Evolutionary conservation across 345 rosid genomes (phyloP).

Genomic region (Citrus sp.): DNA sequence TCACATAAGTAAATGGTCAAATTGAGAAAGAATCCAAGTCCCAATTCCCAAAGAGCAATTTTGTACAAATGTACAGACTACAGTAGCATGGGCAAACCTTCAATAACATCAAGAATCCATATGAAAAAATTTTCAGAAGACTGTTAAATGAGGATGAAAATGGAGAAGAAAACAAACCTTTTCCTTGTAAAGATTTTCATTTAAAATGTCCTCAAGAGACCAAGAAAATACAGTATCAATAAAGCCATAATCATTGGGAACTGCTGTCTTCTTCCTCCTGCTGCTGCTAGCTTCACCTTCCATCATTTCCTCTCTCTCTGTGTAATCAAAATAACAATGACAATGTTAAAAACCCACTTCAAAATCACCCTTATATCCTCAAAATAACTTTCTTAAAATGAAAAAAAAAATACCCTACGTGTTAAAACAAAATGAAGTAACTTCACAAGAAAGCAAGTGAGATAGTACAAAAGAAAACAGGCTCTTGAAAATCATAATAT

Average conservation of each 20-base stretch:
- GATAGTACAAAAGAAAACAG: background rate
- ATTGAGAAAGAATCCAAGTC: background rate
- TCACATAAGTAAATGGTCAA: background rate
- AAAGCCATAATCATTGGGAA: background rate
- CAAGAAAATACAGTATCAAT: background rate
- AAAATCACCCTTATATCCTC: background rate
- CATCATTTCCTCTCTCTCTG: background rate
- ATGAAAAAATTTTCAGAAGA: too few relatives aligned
- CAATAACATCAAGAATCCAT: background rate
- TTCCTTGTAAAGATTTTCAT: background rate
- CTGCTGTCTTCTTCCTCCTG: constrained; percentile 11
- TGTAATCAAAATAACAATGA: background rate
- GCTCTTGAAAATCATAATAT: background rate
- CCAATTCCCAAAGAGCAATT: background rate
- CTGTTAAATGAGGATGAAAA: background rate
- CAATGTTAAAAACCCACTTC: background rate
- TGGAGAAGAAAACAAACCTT: background rate
- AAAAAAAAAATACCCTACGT: background rate
- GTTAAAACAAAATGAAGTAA: background rate
- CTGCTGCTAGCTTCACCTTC: background rate
- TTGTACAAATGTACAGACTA: background rate
- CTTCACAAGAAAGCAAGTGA: background rate
- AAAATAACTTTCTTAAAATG: background rate
- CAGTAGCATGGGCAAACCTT: background rate
- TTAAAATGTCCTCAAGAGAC: background rate